Base-by-base conservation (phyloP, 331 rosid genomes). In the Acacia pycnantha region DNA sequence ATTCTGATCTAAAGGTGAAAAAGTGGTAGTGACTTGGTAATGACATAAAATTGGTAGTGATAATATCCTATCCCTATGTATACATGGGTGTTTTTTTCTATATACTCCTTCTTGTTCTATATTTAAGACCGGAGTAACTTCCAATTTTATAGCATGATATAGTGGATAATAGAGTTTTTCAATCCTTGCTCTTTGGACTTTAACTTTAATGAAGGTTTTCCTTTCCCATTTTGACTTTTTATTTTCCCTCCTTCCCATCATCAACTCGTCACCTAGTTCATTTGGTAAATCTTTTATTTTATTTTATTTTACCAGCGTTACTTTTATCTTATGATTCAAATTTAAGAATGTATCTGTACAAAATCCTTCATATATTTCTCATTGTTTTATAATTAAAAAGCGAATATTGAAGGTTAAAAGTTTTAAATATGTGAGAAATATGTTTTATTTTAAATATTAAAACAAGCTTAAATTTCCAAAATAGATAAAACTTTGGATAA, bases 111-210 rank as follows among this genome's bases (percentile, higher is more conserved):
- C n/a, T n/a, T n/a, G n/a, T n/a, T n/a, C n/a, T n/a, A n/a, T n/a
- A n/a, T n/a, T n/a, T n/a, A n/a, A n/a, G n/a, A n/a, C n/a, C n/a
- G n/a, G n/a, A n/a, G n/a, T n/a, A n/a, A 6, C 8, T 37, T 37
- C 9, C 41, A 37, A 37, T 37, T 37, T 1, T 37, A 37, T 37
- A 37, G 41, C 41, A 0, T 37, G 8, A 37, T 37, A 1, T 10
- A 43, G 83, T 78, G 83, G 82, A 33, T 81, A 47, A 73, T 79
- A 82, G 29, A 81, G 51, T 74, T 59, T 73, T 67, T 64, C 21
- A 6, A 2, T 12, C 37, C 0, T 19, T 54, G 6, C 16, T 44
- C 73, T 80, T 64, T 46, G 47, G 54, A 73, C 66, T 50, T 72
- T 47, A 43, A 73, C 66, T 50, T 72, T 47, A 43, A 24, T 18